Base-by-base conservation (phyloP, 2,329 filamentous ascomycete species). In the Fusarium gaditjirri region DNA sequence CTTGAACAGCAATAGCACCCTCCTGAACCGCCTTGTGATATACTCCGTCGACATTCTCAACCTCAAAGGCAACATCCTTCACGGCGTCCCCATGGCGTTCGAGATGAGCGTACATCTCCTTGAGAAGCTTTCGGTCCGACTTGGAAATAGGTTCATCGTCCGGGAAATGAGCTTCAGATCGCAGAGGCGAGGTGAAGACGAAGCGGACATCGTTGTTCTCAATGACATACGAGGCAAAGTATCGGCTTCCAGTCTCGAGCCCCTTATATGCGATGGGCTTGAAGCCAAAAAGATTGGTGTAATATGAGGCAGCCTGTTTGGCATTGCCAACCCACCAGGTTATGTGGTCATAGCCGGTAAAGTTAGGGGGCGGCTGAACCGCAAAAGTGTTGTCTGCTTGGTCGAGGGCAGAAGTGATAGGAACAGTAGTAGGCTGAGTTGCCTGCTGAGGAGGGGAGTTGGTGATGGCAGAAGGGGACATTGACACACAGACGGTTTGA, bases 251-350 rank as follows among this genome's bases (percentile, higher is more conserved):
- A 2, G 95, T 98, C 82, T 98, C 95, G 9, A 98, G 90, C 9
- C 95, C 95, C 43, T 89, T 89, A 82, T 97, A 97, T 70, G 95
- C 95, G 63, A 97, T 83, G 25, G 89, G 89, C 77, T 89, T 86
- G 85, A 98, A 97, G 61, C 94, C 95, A 85, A 98, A 94, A 74
- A 94, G 92, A 16, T 90, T 91, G 75, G 92, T 91, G 84, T 97
- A 98, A 84, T 94, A 98, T 19, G 92, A 89, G 42, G 95, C 95
- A 6, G 94, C 94, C 85, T 98, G 95, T 84, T 98, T 98, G 76
- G 95, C 95, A 80, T 98, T 98, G 80, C 95, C 94, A 35, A 98
- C 95, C 85, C 94, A 97, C 95, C 95, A 98, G 75, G 94, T 95
- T 62, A 97, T 89, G 82, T 97, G 93, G 83, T 97, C 94, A 81